Base-by-base conservation (phyloP, 2,329 filamentous ascomycete species). In the Colletotrichum zoysiae region DNA sequence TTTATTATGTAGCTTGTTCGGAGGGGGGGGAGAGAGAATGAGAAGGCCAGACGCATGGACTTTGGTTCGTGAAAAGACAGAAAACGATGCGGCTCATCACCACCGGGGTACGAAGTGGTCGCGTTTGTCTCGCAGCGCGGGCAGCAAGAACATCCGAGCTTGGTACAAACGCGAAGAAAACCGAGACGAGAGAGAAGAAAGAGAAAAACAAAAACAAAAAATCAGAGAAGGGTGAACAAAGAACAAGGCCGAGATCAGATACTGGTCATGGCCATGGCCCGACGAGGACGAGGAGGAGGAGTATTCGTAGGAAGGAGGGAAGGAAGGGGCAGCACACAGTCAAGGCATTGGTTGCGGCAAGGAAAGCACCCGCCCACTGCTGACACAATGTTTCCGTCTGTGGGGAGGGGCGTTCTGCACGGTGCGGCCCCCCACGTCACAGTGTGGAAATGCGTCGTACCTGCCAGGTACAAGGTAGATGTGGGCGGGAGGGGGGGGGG, bases 11-110 rank as follows among this genome's bases (percentile, higher is more conserved):
- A 40, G 11, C 12, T n/a, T 35, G n/a, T 12, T 9, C 12, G 38
- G 9, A 26, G n/a, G 23, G 18, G n/a, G 46, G 5, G 30, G 12
- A n/a, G 12, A n/a, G n/a, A n/a, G 14, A 14, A 26, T 30, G 35
- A 23, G n/a, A 16, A 9, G 40, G 51, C n/a, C 30, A 23, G 40
- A 42, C 63, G 53, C 63, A 65, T 53, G 53, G 63, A 50, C 63
- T 44, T 30, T 50, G n/a, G 60, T 26, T 42, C 33, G 26, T n/a
- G 46, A 30, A 35, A 50, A 20, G 30, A 50, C 44, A 38, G 46
- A 38, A 23, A 23, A 51, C 35, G 12, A 57, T 23, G 9, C n/a
- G n/a, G 11, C 4, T 35, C 4, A 20, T 33, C n/a, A n/a, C 35
- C 8, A 56, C 1, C 20, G 8, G n/a, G 18, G 53, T 38, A 33